Percentiles rank a stretch among this genome's conserved stretches.
These are phyloP conservation scores for Debaryomyces udenii DNA, from an alignment of 1,139 yeast species.

Conservation along the genomic window DNA sequence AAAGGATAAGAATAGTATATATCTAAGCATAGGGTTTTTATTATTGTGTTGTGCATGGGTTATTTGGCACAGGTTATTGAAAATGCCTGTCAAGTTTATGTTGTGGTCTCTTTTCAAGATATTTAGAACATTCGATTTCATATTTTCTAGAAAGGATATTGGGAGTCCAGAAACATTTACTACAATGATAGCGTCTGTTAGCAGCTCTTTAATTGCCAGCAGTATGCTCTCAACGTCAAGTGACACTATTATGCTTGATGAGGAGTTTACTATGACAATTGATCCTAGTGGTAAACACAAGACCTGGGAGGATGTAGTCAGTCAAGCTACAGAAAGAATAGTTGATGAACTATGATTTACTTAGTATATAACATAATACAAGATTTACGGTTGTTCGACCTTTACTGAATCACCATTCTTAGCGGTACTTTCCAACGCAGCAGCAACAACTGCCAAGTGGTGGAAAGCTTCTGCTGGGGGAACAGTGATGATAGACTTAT, in stretches of 20 bases:
- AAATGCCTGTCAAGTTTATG: conserved; percentile 56
- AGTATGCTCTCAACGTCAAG: conserved; percentile 5
- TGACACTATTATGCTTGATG: conserved; percentile 12
- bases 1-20: conserved; percentile 61
- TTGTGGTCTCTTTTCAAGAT: conserved; percentile 61
- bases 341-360: conserved; percentile 12
- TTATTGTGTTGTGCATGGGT: conserved; percentile 62
- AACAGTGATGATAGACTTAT: conserved; percentile 59
- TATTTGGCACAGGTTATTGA: conserved; percentile 62
- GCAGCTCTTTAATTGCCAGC: conserved; percentile 9
- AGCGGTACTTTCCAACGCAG: conserved; percentile 72
- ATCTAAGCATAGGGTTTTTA: conserved; percentile 60
- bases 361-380: conserved; percentile 3
- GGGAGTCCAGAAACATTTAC: conserved; percentile 5
- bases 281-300: conserved; percentile 11
- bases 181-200: conserved; percentile 9
- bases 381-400: conserved; percentile 37
- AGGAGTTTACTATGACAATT: conserved; percentile 16
- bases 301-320: conserved; percentile 16
- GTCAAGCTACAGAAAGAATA: conserved; percentile 6
- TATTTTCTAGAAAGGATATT: neutral
- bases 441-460: conserved; percentile 87
- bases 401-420: conserved; percentile 59
- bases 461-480: conserved; percentile 83
- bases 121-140: conserved; percentile 37